Conservation (phyloP, 345 rosid genomes). For the Pistacia atlantica region DNA sequence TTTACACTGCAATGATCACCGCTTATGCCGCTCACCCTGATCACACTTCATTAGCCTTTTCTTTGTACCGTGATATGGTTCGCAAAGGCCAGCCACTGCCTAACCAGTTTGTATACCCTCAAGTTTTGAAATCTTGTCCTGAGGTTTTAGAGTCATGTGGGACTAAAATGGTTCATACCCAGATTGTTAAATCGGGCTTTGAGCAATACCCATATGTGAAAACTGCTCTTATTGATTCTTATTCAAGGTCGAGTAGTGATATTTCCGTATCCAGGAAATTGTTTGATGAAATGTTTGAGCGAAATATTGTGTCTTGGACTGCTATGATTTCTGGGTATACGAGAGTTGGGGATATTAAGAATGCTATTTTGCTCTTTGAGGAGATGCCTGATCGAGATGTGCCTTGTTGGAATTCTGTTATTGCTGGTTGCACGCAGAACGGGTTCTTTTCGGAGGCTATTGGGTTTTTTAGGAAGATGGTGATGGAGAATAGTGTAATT, state of each 20-base stretch:
- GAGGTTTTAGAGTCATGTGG: conserved; percentile 35
- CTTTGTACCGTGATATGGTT: conserved; percentile 60
- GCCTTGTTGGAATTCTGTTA: conserved; percentile 89
- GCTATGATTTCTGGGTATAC: too few species aligned
- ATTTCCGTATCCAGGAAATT: conserved; percentile 46
- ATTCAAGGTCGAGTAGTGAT: conserved; percentile 50
- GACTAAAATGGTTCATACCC: conserved; percentile 61
- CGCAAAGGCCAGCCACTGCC: conserved; percentile 52
- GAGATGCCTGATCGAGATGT: conserved; percentile 39
- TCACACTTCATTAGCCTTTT: not conserved
- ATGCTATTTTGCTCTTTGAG: conserved; percentile 2
- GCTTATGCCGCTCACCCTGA: too few species aligned
- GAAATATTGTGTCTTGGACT: conserved; percentile 20
- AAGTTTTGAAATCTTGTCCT: conserved; percentile 57
- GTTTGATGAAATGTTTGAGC: conserved; percentile 82
- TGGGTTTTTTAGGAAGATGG: conserved; percentile 62
- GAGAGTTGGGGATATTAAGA: too few species aligned
- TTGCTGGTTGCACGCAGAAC: conserved; percentile 85
- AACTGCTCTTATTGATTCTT: conserved; percentile 72
- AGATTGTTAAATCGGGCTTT: conserved; percentile 58
- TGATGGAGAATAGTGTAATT: conserved; percentile 11
- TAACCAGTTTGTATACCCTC: conserved; percentile 75
- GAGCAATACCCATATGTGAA: conserved; percentile 62
- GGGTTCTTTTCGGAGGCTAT: conserved; percentile 69
- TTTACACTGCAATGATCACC: conserved; percentile 36